Base-by-base conservation (phyloP, 2,329 filamentous ascomycete species). In the Botrytis byssoidea region DNA sequence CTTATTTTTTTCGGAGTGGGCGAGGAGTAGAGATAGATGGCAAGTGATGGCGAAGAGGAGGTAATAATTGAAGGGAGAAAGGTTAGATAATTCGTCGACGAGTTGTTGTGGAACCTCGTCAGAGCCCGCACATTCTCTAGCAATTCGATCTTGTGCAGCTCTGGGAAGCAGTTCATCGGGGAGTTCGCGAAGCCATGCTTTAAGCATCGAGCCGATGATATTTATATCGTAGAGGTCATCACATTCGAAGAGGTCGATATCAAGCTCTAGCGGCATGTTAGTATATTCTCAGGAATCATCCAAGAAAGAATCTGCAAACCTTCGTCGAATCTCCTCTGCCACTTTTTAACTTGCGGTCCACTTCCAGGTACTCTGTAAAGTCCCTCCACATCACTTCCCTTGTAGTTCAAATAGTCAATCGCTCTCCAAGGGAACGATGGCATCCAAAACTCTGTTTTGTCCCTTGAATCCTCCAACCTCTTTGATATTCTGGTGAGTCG, bases 391-490 rank as follows among this genome's bases (percentile, higher is more conserved):
- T 98, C 95, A 78, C 93, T 96, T 57, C 94, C 94, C 81, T 96
- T 97, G 83, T 95, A 96, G 82, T 98, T 98, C 70, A 98, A 86
- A 81, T 97, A 98, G 83, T 98, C 95, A 77, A 98, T 98, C 74
- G 94, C 97, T 76, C 95, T 88, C 92, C 95, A 98, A 0, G 95
- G 95, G 74, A 98, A 91, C 10, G 94, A 93, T 20, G 95, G 95
- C 95, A 98, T 97, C 95, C 95, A 98, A 81, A 97, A 98, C 80
- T 98, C 95, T 0, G 95, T 98, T 86, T 98, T 98, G 81, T 98
- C 95, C 75, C 91, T 89, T 16, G 95, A 97, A 75, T 93, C 90
- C 80, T 97, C 93, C 61, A 98, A 85, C 44, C 92, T 90, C 83
- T 95, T 97, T 12, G 94, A 97, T 81, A 98, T 98, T 76, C 95